These are phyloP conservation scores for Aspergillus cavernicola DNA, from an alignment of 495 filamentous ascomycete genomes.

Conservation along the genomic window DNA sequence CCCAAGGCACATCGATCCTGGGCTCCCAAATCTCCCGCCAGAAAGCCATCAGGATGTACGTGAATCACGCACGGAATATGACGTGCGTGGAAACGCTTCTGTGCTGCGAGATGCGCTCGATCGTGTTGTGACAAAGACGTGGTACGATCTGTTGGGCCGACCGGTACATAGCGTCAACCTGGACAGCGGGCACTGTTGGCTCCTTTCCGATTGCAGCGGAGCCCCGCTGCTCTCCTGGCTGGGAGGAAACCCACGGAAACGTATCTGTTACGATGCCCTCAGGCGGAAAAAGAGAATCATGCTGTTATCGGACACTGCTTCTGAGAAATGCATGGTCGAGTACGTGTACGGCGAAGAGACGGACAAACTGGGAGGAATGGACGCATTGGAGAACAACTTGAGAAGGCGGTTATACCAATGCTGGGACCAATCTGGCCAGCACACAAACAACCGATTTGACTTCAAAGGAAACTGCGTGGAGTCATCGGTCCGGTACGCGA, in stretches of 20 bases:
- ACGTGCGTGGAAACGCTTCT: slow-evolving; percentile 23
- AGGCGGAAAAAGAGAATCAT: neutral
- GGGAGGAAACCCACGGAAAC: no score
- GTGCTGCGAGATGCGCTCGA: slow-evolving; percentile 20
- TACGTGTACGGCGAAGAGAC: neutral
- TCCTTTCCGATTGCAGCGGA: neutral
- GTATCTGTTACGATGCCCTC: neutral
- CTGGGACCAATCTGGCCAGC: slow-evolving; percentile 25
- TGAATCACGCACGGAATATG: slow-evolving; percentile 3
- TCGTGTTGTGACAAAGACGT: slow-evolving; percentile 1
- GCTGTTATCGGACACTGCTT: neutral
- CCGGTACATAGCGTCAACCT: neutral
- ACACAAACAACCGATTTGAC: slow-evolving; percentile 14
- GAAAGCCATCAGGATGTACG: no score
- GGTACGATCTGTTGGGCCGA: neutral
- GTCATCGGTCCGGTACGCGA: neutral
- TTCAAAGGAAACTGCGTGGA: slow-evolving; percentile 23
- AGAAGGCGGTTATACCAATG: neutral
- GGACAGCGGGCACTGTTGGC: neutral
- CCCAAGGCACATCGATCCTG: no score
- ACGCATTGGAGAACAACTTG: slow-evolving; percentile 1
- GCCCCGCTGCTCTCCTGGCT: neutral
- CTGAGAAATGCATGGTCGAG: neutral
- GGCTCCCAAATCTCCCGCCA: no score
- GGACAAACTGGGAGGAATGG: no score